These are phyloP conservation scores for Russula foetens DNA, from an alignment of 768 basidiomycete genomes.

Conservation along the genomic window DNA sequence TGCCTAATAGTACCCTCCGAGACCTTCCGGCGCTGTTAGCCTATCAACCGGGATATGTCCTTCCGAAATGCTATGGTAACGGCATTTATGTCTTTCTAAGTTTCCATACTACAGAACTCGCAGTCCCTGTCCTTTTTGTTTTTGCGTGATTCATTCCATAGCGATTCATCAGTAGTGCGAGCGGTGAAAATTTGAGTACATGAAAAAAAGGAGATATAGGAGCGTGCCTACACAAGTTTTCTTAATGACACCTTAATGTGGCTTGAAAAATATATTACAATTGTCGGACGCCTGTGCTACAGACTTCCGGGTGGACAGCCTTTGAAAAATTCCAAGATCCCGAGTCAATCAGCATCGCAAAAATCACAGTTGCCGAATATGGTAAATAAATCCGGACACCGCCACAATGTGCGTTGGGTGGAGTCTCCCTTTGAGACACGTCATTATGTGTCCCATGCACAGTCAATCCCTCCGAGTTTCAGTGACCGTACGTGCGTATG, in stretches of 20 bases:
- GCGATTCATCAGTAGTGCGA: neutral
- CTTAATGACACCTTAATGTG: neutral
- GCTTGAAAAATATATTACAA: neutral
- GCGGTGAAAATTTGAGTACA: neutral
- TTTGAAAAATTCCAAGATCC: neutral
- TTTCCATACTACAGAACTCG: neutral
- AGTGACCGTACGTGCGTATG: neutral
- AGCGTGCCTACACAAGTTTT: neutral
- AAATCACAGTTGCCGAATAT: neutral
- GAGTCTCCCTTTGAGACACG: neutral
- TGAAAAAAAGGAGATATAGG: neutral
- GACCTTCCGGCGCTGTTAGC: neutral
- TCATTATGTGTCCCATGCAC: neutral
- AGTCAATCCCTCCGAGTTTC: neutral
- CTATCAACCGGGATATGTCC: neutral
- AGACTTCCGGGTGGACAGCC: constrained; percentile 14
- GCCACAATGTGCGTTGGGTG: neutral
- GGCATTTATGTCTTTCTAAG: neutral
- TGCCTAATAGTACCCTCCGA: neutral
- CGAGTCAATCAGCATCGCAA: neutral
- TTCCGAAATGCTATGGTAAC: neutral
- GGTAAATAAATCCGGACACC: neutral
- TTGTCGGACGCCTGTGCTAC: neutral
- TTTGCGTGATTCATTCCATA: neutral
- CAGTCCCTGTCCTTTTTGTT: neutral